A percentile compares a stretch with the other conserved stretches of the same genome.
Evolutionary conservation across 371 early-diverging fungal genomes (phyloP).

Genomic region (Smittium culicis): DNA sequence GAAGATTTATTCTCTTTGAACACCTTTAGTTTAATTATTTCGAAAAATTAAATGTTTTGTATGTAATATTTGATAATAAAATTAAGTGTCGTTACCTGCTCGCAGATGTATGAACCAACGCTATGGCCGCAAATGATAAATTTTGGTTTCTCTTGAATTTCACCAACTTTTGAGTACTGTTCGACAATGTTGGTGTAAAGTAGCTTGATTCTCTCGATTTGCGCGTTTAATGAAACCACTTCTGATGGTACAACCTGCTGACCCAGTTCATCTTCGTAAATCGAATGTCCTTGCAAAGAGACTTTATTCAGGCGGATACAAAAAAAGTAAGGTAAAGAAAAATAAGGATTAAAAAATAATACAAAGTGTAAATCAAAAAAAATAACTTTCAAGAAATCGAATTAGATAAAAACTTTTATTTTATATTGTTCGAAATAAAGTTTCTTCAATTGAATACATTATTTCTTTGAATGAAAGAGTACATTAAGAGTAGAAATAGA

Average conservation of each 20-base stretch:
- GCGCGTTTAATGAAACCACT: constrained; percentile 17
- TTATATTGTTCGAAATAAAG: too few relatives aligned
- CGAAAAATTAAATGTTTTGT: neutral
- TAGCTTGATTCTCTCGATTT: constrained; percentile 17
- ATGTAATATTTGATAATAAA: neutral
- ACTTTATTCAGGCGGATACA: constrained; percentile 11
- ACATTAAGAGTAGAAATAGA: neutral
- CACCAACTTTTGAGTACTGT: constrained; percentile 8
- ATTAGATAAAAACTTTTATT: neutral
- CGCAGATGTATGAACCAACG: constrained; percentile 25
- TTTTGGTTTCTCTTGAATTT: constrained; percentile 11
- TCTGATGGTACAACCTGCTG: constrained; percentile 10
- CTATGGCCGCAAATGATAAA: constrained; percentile 29
- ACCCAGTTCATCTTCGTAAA: constrained; percentile 22
- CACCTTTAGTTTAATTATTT: constrained; percentile 7
- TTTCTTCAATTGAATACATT: neutral
- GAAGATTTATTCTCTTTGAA: constrained; percentile 36
- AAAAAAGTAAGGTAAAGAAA: neutral
- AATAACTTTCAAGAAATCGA: neutral
- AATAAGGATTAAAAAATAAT: too few relatives aligned
- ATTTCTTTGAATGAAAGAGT: neutral
- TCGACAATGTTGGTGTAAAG: constrained; percentile 22
- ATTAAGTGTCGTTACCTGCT: constrained; percentile 11
- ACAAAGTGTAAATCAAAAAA: neutral
- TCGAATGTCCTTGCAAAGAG: constrained; percentile 29